Evolutionary conservation across 192 early-diverging fungal genomes (phyloP).

Genomic region (Umbelopsis isabellina): DNA sequence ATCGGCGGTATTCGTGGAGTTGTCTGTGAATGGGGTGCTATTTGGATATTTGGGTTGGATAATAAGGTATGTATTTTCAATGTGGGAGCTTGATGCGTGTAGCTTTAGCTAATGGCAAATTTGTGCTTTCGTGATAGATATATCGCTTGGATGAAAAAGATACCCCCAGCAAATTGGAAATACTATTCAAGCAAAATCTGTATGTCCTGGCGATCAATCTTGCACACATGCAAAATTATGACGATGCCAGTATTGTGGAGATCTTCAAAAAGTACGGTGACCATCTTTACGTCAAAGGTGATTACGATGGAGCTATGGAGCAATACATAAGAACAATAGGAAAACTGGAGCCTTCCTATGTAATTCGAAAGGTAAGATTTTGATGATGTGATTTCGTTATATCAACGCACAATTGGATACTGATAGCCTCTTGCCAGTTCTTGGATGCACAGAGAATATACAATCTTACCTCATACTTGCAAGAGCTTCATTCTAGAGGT

Average conservation of each 20-base stretch:
- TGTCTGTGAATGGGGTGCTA: slow-evolving; percentile 85
- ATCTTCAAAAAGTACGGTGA: slow-evolving; percentile 96
- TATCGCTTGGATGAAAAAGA: slow-evolving; percentile 89
- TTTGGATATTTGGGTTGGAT: slow-evolving; percentile 83
- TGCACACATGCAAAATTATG: slow-evolving; percentile 79
- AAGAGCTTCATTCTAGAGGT: slow-evolving; percentile 83
- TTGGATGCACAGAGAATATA: slow-evolving; percentile 92
- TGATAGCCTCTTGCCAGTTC: slow-evolving; percentile 52
- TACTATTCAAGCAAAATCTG: slow-evolving; percentile 88
- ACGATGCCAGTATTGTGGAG: slow-evolving; percentile 83
- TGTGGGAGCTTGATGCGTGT: neutral
- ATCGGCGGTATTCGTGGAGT: slow-evolving; percentile 70
- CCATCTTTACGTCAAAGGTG: slow-evolving; percentile 77
- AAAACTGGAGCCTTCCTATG: slow-evolving; percentile 92
- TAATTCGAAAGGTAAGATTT: slow-evolving; percentile 78
- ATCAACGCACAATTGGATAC: neutral
- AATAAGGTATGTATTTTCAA: slow-evolving; percentile 59
- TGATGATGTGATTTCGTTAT: neutral
- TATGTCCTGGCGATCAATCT: slow-evolving; percentile 89
- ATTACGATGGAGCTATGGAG: slow-evolving; percentile 88
- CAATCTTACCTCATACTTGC: slow-evolving; percentile 87
- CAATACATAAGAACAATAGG: slow-evolving; percentile 94
- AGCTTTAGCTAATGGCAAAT: neutral
- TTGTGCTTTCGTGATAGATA: slow-evolving; percentile 47
- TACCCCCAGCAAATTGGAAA: slow-evolving; percentile 83